phyloP scores from a whole-genome alignment of 2,329 filamentous ascomycete genomes.

The Curvularia hawaiiensis region DNA sequence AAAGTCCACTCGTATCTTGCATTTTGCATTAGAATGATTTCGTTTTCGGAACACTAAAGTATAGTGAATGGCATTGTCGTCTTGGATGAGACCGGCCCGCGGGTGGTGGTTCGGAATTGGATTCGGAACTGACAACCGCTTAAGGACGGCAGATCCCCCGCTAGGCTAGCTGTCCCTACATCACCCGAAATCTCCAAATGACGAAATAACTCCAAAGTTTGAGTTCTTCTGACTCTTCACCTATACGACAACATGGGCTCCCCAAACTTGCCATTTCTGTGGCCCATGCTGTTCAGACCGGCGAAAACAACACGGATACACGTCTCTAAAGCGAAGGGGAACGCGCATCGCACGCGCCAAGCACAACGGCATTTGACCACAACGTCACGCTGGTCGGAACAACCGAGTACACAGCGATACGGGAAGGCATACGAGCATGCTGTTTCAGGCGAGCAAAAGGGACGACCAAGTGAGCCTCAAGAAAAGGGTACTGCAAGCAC shows the following conservation, averaged over 20 bases:
- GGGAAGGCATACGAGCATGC: constrained; percentile 55
- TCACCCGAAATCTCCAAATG: constrained; percentile 18
- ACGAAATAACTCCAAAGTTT: constrained; percentile 9
- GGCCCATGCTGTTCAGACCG: constrained; percentile 52
- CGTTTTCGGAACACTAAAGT: background rate
- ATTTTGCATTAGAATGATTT: background rate
- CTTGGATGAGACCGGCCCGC: background rate
- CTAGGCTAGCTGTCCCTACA: constrained; percentile 14
- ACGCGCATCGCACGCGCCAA: constrained; percentile 20
- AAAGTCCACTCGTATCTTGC: background rate
- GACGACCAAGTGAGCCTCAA: constrained; percentile 12
- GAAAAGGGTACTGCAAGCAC: constrained; percentile 5
- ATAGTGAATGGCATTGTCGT: background rate
- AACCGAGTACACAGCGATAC: constrained; percentile 50
- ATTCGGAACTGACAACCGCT: constrained; percentile 18
- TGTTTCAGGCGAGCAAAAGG: constrained; percentile 40
- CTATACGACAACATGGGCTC: constrained; percentile 45
- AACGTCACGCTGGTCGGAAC: constrained; percentile 34
- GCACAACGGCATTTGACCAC: constrained; percentile 35
- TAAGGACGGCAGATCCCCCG: constrained; percentile 21
- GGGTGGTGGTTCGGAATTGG: constrained; percentile 6
- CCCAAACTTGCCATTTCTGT: constrained; percentile 54
- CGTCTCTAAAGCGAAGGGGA: constrained; percentile 14
- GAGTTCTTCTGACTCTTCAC: constrained; percentile 3
- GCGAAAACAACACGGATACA: constrained; percentile 28